Conservation (phyloP, 2,329 filamentous ascomycete genomes). For the Spiromastix sp. region DNA sequence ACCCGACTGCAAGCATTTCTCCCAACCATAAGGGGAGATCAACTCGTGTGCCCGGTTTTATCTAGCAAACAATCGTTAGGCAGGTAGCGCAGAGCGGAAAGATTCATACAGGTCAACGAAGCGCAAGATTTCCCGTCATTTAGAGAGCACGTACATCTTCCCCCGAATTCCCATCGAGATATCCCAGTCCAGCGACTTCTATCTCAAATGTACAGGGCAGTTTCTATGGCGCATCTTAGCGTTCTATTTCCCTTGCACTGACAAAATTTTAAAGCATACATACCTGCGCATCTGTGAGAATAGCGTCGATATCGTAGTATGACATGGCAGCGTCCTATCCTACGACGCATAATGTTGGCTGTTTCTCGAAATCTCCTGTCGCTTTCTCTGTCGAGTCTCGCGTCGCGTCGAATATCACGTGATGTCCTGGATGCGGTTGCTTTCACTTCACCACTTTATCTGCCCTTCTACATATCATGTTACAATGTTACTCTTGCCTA, state of each 20-base stretch:
- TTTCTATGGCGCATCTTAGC: slow-evolving; percentile 50
- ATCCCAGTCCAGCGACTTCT: slow-evolving; percentile 75
- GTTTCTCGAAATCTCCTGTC: neutral
- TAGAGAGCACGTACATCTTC: slow-evolving; percentile 39
- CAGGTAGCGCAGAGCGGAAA: neutral
- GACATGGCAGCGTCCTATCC: slow-evolving; percentile 31
- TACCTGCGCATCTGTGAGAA: slow-evolving; percentile 36
- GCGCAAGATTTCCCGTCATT: too few relatives aligned
- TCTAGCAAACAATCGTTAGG: slow-evolving; percentile 30
- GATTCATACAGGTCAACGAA: too few relatives aligned
- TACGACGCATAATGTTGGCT: too few relatives aligned
- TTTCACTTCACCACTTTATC: too few relatives aligned
- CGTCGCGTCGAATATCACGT: neutral
- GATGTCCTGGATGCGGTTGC: neutral
- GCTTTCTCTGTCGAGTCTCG: too few relatives aligned
- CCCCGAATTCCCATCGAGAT: slow-evolving; percentile 73
- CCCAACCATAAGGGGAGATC: slow-evolving; percentile 88
- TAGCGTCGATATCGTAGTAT: slow-evolving; percentile 39
- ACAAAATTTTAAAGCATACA: slow-evolving; percentile 1
- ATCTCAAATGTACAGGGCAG: slow-evolving; percentile 91
- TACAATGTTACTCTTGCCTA: too few relatives aligned
- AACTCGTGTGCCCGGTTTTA: slow-evolving; percentile 71
- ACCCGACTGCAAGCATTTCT: slow-evolving; percentile 70
- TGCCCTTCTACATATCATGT: too few relatives aligned
- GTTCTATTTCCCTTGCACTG: too few relatives aligned